These are phyloP conservation scores for Diaporthe caulivora DNA, from an alignment of 2,329 filamentous ascomycete genomes.

Conservation along the genomic window DNA sequence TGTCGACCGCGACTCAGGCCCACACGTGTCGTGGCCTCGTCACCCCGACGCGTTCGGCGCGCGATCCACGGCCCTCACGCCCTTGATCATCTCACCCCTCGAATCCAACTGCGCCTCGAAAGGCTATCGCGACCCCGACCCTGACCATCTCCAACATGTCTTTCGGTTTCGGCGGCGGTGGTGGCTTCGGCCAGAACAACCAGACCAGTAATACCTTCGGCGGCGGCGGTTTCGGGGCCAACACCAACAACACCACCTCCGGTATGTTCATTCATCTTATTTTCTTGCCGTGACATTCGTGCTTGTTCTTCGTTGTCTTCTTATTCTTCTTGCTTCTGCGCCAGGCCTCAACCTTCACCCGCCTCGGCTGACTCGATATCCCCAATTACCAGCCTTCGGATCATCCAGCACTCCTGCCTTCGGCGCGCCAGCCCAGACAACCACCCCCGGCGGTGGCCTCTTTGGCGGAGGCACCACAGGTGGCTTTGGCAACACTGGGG, in stretches of 20 bases:
- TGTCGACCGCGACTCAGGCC: conserved; percentile 33
- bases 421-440: conserved; percentile 48
- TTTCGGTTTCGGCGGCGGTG: conserved; percentile 65
- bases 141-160: conserved; percentile 61
- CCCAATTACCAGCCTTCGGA: conserved; percentile 53
- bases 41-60: conserved; percentile 49
- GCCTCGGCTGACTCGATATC: conserved; percentile 40
- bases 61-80: conserved; percentile 41
- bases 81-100: conserved; percentile 36
- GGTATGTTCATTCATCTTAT: conserved; percentile 60
- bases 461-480: conserved; percentile 61
- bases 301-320: no score
- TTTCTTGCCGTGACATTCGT: conserved; percentile 37
- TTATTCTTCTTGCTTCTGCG: conserved; percentile 33
- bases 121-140: conserved; percentile 33
- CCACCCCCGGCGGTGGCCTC: conserved; percentile 47
- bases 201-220: conserved; percentile 51
- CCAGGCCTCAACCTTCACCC: conserved; percentile 42
- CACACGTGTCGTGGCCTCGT: conserved; percentile 11
- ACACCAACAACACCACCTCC: conserved; percentile 56
- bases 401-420: conserved; percentile 49
- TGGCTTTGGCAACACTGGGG: conserved; percentile 58
- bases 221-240: conserved; percentile 66
- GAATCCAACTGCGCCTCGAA: conserved; percentile 16
- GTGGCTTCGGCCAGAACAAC: conserved; percentile 72